Base-by-base conservation (phyloP, 225 moss, liverwort and hornwort genomes). In the Bryum argenteum region DNA sequence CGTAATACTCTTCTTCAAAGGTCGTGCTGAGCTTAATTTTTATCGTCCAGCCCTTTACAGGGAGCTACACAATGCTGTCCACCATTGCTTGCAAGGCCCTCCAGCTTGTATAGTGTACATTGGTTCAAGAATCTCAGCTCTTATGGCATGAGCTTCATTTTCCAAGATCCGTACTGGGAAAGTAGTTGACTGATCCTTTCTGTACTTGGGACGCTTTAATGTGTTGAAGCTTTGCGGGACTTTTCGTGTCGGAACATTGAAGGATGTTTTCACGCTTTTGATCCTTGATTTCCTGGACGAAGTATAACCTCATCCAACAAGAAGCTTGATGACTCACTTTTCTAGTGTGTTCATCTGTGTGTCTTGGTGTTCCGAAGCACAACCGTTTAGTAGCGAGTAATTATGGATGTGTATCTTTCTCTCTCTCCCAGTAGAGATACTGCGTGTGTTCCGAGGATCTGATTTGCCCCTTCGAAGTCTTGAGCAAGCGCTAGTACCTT, bases 301-400 rank as follows among this genome's bases (percentile, higher is more conserved):
- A 67, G 56, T 13, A 54, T 3, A 33, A 33, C 33, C 33, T 33
- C 33, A 61, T 66, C 23, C 18, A 66, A 20, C 3, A 55, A 10
- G 44, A 18, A 55, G 16, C 8, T 24, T 15, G 9, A 19, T 66
- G 43, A 52, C 24, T 17, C 52, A 41, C 42, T 66, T 38, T 47
- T 33, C 60, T 52, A 59, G 65, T 65, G 70, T 75, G 18, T 7
- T 43, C 58, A 54, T 65, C 65, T 66, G 60, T 48, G 54, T 65
- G 55, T 40, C 39, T 48, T 55, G 16, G 22, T 20, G 13, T 24
- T 66, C 61, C 19, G 48, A 33, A 71, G 60, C 18, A 40, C 5
- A 20, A 41, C 21, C 38, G 41, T 67, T 43, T 6, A 61, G 54
- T 55, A 23, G 38, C 11, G 22, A 58, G 41, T 63, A 21, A 23